Conservation (phyloP, 805 yeast species). For the Lipomyces sp. region DNA sequence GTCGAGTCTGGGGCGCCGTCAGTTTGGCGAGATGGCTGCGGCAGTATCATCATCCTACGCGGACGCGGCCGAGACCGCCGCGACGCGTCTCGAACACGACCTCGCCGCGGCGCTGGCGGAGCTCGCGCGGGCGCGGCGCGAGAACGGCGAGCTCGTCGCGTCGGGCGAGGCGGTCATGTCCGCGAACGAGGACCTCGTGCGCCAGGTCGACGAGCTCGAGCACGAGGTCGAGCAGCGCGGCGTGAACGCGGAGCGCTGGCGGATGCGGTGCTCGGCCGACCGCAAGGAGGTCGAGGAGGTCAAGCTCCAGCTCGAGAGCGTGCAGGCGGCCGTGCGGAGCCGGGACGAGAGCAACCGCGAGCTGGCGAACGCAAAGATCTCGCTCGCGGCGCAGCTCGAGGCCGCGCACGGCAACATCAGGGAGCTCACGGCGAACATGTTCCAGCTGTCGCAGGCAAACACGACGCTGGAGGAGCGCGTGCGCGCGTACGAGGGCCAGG, state of each 20-base stretch:
- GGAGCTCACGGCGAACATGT: slow-evolving; percentile 5
- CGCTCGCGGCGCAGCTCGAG: slow-evolving; percentile 6
- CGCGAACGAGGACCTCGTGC: slow-evolving; percentile 5
- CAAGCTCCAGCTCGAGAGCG: slow-evolving; percentile 1
- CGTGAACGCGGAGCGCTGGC: slow-evolving; percentile 21
- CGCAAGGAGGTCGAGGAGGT: slow-evolving; percentile 8
- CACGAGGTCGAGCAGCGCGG: slow-evolving; percentile 12
- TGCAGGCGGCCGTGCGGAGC: slow-evolving; percentile 15
- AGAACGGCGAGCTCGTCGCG: neutral
- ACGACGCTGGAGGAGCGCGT: slow-evolving; percentile 7
- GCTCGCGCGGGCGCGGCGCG: neutral
- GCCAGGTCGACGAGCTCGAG: slow-evolving; percentile 13
- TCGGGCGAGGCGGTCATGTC: neutral
- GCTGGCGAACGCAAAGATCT: slow-evolving; percentile 12
- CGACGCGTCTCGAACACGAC: neutral
- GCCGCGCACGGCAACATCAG: slow-evolving; percentile 2
- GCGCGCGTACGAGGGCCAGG: slow-evolving; percentile 1
- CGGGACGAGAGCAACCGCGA: slow-evolving; percentile 21
- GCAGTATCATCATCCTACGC: no score
- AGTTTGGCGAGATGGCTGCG: no score
- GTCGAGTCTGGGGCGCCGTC: no score
- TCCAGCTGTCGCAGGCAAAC: slow-evolving; percentile 5
- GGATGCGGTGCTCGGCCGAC: slow-evolving; percentile 11
- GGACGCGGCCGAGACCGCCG: no score
- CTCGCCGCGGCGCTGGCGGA: slow-evolving; percentile 1